Evolutionary conservation across 768 basidiomycete species (phyloP), one percentile per base, ranked within the genome.

Genomic region (Tubosaeta sp.): DNA sequence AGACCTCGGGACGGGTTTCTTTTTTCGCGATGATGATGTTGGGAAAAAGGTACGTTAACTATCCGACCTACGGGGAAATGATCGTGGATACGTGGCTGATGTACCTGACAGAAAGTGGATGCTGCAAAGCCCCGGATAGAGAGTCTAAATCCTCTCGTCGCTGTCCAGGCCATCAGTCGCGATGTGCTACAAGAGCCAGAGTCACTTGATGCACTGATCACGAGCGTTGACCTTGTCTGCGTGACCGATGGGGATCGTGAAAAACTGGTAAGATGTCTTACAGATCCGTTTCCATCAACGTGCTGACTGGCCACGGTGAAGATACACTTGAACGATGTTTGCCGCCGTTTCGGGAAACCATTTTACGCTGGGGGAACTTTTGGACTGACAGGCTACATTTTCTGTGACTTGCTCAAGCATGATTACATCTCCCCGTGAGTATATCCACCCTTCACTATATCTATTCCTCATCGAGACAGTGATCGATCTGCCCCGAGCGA

Each of bases 351-450:
- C 45, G 72, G 76, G 39, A 92, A 86, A 56, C 85, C 90, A 6
- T 86, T 98, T 66, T 97, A 97, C 61, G 83, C 86, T n/a, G 94
- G 94, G 1, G 91, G 91, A 11, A 86, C 88, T 14, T 95, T 92
- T 66, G 95, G 95, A 19, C 75, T 95, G 53, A 73, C 85, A 43
- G 95, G 95, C 14, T 99, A 92, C 71, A 91, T 97, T 62, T 97
- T 97, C 65, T 92, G 91, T 56, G 95, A 98, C 67, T 77, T 99
- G 50, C 75, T 94, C 51, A 77, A 81, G 50, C 95, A 97, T 62
- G 85, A 93, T 55, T 92, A 87, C 67, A 82, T 97, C 56, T 73
- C 84, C 43, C 82, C 86, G 95, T 95, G 71, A 72, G 94, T 69
- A 37, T 35, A 44, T 26, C 52, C 7, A 51, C 43, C 43, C 43